Base-by-base conservation (phyloP, 2,329 filamentous ascomycete genomes). In the Penicillium freii region DNA sequence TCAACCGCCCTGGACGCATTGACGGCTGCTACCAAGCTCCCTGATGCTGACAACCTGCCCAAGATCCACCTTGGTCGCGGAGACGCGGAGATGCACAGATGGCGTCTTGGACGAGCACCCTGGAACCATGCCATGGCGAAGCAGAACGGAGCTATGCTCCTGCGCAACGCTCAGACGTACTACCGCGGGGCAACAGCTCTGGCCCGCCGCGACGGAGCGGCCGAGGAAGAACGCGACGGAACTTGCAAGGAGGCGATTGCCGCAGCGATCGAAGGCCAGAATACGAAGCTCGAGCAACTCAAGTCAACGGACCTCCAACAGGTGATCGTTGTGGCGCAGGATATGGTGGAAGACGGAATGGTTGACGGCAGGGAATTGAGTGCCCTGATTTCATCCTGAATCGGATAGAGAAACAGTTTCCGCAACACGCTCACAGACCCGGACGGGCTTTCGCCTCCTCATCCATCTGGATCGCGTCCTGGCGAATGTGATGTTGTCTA, bases 81-180 rank as follows among this genome's bases (percentile, higher is more conserved):
- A 13, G 83, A 86, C 62, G 74, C 76, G 17, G 84, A 86, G 58
- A 73, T 86, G 61, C 72, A 80, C 33, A 78, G 84, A 36, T 80
- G 79, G 69, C 78, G 79, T 39, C 69, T 86, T 29, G 80, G 81
- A 6, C 70, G 75, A 38, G 63, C 77, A 3, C 78, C 81, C 1
- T 76, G 69, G 65, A 71, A 74, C 25, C 75, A 80, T 49, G 64
- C 71, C 5, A 63, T 77, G 47, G 77, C 80, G 5, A 67, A 72
- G 27, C 76, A 77, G 47, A 80, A 82, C 64, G 73, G 71, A 4
- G 62, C 71, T 6, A 80, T 77, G 3, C 70, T 86, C 13, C 66
- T 83, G 38, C 79, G 78, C 54, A 86, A 86, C 62, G 82, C 84
- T 1, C 79, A 81, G 59, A 83, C 80, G 5, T 86, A 83, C 64